phyloP scores from a whole-genome alignment of 164 flowering plant species.

The Liriodendron chinense region DNA sequence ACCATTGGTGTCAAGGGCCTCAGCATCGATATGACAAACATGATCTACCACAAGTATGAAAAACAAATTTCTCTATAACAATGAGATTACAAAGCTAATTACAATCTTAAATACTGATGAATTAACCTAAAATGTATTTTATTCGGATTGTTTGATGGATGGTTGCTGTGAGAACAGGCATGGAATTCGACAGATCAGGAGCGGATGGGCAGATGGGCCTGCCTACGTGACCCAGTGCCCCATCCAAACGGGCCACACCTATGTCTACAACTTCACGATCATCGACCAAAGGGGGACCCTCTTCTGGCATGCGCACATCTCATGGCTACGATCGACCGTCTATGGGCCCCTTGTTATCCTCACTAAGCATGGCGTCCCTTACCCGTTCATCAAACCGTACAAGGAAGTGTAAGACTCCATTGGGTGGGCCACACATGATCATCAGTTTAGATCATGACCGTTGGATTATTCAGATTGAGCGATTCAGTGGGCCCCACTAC shows the following conservation, averaged over 20 bases:
- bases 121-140: not conserved
- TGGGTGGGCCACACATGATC: no score
- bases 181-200: conserved; percentile 37
- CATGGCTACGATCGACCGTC: conserved; percentile 9
- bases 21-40: no score
- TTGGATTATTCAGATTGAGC: no score
- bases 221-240: conserved; percentile 50
- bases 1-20: no score
- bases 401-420: no score
- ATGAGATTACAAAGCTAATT: not conserved
- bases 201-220: conserved; percentile 56
- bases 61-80: no score
- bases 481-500: no score
- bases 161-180: conserved; percentile 25
- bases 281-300: conserved; percentile 8
- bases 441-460: no score
- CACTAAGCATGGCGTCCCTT: not conserved
- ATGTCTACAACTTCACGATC: conserved; percentile 18
- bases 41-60: no score
- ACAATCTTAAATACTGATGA: not conserved
- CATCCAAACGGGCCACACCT: conserved; percentile 37
- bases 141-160: not conserved
- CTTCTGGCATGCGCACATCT: conserved; percentile 4
- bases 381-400: conserved; percentile 4
- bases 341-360: conserved; percentile 7